A percentile compares a stretch with the other conserved stretches of the same genome.
Evolutionary conservation across 1,284 basidiomycete genomes (phyloP).

Genomic region (Cystobasidium slooffiae): DNA sequence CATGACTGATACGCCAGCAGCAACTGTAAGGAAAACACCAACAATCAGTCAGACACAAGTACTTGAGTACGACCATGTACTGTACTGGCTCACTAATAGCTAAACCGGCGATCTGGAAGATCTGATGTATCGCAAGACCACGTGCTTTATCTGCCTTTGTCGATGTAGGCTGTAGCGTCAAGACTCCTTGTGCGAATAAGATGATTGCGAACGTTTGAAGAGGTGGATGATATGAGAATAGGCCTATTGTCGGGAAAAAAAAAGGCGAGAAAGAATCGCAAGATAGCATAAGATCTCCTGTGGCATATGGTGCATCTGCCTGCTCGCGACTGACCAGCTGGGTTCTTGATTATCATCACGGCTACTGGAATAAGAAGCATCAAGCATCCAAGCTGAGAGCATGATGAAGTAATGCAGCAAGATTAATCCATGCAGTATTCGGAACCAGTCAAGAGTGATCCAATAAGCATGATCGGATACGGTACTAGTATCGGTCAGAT

Average conservation of each 20-base stretch:
- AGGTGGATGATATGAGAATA: constrained; percentile 51
- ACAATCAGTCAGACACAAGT: background rate
- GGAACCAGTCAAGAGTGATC: background rate
- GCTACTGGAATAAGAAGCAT: constrained; percentile 20
- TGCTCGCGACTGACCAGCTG: constrained; percentile 12
- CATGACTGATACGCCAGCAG: constrained; percentile 48
- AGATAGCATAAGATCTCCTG: no score
- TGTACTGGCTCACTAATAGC: constrained; percentile 14
- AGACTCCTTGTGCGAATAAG: constrained; percentile 49
- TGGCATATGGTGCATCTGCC: no score
- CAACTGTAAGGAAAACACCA: constrained; percentile 23
- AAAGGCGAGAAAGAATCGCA: background rate
- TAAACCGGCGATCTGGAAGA: constrained; percentile 47
- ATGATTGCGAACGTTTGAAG: constrained; percentile 48
- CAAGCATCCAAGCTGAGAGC: constrained; percentile 39
- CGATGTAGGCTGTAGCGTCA: constrained; percentile 49
- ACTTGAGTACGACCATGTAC: background rate
- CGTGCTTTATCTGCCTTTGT: constrained; percentile 45
- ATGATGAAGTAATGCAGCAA: no score
- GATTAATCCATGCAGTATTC: no score
- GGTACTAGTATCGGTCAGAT: background rate
- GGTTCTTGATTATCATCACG: constrained; percentile 27
- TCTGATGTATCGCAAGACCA: constrained; percentile 48
- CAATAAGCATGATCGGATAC: constrained; percentile 5
- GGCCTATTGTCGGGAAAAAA: constrained; percentile 22